Percentiles rank a stretch among this genome's conserved stretches.
phyloP scores from a whole-genome alignment of 2,329 filamentous ascomycete species.

The Fusarium vanettenii region DNA sequence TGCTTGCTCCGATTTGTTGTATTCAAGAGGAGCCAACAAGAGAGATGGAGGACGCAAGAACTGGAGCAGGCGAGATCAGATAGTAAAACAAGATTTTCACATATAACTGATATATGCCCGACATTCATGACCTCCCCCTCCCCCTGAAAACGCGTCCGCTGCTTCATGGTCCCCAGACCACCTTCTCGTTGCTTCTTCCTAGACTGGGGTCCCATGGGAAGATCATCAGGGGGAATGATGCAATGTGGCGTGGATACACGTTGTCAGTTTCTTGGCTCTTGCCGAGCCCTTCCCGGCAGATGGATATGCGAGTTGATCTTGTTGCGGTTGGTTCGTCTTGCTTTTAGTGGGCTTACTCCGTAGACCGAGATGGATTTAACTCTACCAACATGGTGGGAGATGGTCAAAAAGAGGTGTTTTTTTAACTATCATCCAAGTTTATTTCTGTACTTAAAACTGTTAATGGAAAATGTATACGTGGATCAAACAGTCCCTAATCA shows the following conservation, averaged over 20 bases:
- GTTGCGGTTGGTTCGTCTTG: slow-evolving; percentile 13
- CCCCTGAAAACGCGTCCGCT: background rate
- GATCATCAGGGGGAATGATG: background rate
- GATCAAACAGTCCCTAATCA: background rate
- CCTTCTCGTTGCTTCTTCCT: background rate
- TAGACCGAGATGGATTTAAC: background rate
- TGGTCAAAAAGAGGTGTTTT: background rate
- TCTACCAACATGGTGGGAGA: background rate
- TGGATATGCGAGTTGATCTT: slow-evolving; percentile 2
- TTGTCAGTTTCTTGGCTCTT: background rate
- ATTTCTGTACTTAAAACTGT: background rate
- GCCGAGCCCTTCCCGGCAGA: background rate
- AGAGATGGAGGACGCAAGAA: background rate
- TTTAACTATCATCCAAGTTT: background rate
- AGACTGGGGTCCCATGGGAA: background rate
- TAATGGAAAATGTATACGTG: background rate
- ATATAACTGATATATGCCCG: background rate
- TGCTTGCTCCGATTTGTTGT: background rate
- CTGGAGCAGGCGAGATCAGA: background rate
- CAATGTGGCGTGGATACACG: background rate
- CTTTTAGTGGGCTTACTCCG: background rate
- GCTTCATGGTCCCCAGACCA: background rate
- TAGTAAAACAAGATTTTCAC: background rate
- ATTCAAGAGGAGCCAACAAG: background rate
- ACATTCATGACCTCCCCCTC: background rate